Evolutionary conservation across 164 flowering plant species (phyloP).

Genomic region (Annona cherimola): DNA sequence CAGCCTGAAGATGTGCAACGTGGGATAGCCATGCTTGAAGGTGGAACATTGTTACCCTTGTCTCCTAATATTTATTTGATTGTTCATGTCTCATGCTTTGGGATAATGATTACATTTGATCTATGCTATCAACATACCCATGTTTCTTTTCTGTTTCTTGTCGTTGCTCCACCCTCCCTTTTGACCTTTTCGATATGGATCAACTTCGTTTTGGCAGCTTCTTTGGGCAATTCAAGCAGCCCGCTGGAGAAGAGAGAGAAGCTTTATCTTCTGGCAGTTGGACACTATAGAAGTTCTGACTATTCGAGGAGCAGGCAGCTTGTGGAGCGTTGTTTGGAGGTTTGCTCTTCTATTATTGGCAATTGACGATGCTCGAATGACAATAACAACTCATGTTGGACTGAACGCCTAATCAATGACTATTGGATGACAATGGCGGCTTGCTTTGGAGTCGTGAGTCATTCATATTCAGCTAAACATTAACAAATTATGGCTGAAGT

Average conservation of each 20-base stretch:
- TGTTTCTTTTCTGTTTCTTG: background rate
- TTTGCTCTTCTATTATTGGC: slow-evolving; percentile 15
- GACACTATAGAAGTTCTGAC: slow-evolving; percentile 75
- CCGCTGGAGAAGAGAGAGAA: slow-evolving; percentile 67
- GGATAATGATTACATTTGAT: background rate
- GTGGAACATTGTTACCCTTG: slow-evolving; percentile 22
- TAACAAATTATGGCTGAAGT: no score
- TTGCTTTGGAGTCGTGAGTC: no score
- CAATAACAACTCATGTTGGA: no score
- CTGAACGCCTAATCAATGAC: no score
- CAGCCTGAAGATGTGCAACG: slow-evolving; percentile 85
- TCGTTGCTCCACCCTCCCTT: background rate
- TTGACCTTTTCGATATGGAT: background rate
- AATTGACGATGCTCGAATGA: no score
- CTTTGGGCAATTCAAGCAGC: slow-evolving; percentile 37
- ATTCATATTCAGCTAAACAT: no score
- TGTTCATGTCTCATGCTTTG: background rate
- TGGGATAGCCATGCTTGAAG: slow-evolving; percentile 97
- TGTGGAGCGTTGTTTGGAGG: slow-evolving; percentile 77
- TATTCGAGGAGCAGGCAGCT: slow-evolving; percentile 68
- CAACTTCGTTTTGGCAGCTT: slow-evolving; percentile 42
- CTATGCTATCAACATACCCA: background rate
- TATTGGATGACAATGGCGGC: no score
- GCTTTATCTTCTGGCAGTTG: slow-evolving; percentile 88
- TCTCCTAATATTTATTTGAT: background rate